Evolutionary conservation across 2,329 filamentous ascomycete genomes (phyloP).

Genomic region (Aspergillus phoenicis): DNA sequence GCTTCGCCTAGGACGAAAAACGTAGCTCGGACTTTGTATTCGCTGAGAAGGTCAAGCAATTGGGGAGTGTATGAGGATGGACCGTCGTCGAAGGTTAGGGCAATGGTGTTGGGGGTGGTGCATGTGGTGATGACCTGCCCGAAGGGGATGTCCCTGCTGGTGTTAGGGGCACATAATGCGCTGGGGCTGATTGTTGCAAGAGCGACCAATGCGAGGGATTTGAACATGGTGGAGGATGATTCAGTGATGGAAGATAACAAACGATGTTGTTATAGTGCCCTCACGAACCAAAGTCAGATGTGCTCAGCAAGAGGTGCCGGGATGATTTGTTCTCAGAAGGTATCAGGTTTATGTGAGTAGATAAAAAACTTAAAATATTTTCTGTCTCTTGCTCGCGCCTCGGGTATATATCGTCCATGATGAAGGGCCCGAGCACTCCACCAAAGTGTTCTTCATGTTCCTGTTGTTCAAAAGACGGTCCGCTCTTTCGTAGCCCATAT

Average conservation of each 20-base stretch:
- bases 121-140: conserved; percentile 50
- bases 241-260: not conserved
- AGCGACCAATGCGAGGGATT: not conserved
- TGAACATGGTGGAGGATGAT: not conserved
- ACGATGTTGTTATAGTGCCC: not conserved
- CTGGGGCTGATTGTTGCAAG: not conserved
- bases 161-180: not conserved
- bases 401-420: not conserved
- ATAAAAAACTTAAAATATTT: not conserved
- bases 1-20: conserved; percentile 62
- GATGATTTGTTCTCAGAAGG: not conserved
- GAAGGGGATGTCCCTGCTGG: conserved; percentile 21
- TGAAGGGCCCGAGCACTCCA: not conserved
- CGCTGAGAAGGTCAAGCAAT: conserved; percentile 59
- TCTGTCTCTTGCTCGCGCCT: not conserved
- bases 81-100: conserved; percentile 67
- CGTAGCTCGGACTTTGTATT: conserved; percentile 62
- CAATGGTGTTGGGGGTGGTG: conserved; percentile 56
- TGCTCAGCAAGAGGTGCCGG: not conserved
- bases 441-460: not conserved
- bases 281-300: not conserved
- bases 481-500: not conserved
- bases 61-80: conserved; percentile 61
- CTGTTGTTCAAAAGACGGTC: not conserved
- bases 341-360: not conserved